These are phyloP conservation scores for Kalmusia sp. DNA, from an alignment of 2,329 filamentous ascomycete genomes.

Conservation along the genomic window DNA sequence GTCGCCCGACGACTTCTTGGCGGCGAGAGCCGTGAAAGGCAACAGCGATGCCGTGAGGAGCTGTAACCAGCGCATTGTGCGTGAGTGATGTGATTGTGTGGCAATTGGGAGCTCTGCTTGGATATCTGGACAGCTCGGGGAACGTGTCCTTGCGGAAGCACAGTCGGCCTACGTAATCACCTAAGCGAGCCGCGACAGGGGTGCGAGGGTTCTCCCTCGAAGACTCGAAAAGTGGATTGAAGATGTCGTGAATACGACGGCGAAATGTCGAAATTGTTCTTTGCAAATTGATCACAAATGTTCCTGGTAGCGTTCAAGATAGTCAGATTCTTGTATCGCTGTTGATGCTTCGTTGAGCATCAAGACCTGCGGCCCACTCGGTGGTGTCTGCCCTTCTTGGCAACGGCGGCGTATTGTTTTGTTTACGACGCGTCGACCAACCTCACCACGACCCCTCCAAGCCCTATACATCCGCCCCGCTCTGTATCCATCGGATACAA, in stretches of 20 bases:
- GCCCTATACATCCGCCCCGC: conserved; percentile 14
- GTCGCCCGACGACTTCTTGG: conserved; percentile 68
- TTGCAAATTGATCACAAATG: background rate
- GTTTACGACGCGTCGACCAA: conserved; percentile 42
- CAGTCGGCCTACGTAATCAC: conserved; percentile 39
- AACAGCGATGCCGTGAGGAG: conserved; percentile 69
- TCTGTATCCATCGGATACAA: conserved; percentile 23
- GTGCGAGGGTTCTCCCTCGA: background rate
- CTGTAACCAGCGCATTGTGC: conserved; percentile 71
- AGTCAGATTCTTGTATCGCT: background rate
- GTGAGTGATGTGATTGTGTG: conserved; percentile 22
- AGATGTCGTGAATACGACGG: no score
- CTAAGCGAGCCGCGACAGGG: conserved; percentile 20
- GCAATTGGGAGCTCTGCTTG: conserved; percentile 32
- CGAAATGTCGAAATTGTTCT: background rate
- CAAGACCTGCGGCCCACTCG: background rate
- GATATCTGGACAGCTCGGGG: conserved; percentile 19
- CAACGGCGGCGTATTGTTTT: conserved; percentile 29
- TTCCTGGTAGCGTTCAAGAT: background rate
- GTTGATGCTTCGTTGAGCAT: background rate
- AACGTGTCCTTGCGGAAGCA: conserved; percentile 40
- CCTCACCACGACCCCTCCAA: conserved; percentile 27
- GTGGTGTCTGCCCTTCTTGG: conserved; percentile 14
- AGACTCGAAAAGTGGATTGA: no score
- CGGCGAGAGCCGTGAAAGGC: conserved; percentile 65